A percentile compares a stretch with the other conserved stretches of the same genome.
These are phyloP conservation scores for Aethionema arabicum DNA, from an alignment of 345 rosid genomes.

Conservation along the genomic window DNA sequence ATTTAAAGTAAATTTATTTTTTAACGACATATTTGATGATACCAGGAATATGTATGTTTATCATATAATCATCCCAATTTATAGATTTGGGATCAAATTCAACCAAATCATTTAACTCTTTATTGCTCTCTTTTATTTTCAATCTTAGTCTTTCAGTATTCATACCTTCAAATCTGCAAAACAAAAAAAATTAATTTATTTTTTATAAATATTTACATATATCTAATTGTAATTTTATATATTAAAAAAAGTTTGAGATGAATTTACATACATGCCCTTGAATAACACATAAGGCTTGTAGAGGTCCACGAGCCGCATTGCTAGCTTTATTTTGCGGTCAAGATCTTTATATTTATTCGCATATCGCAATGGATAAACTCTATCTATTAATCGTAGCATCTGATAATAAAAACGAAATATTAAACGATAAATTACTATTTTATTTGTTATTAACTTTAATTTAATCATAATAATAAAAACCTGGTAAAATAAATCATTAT, in stretches of 20 bases:
- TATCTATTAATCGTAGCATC: conserved; percentile 20
- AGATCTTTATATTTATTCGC: conserved; percentile 23
- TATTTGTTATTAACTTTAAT: too few species aligned
- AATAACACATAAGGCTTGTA: conserved; percentile 83
- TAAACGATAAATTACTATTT: background rate
- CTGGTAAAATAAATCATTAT: too few species aligned
- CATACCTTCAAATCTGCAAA: conserved; percentile 60
- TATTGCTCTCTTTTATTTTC: conserved; percentile 35
- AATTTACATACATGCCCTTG: conserved; percentile 59
- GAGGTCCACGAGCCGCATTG: conserved; percentile 65
- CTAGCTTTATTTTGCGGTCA: conserved; percentile 40
- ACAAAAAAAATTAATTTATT: background rate
- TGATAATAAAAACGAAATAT: background rate
- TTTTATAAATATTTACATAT: background rate
- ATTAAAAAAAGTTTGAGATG: background rate
- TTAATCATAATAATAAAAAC: too few species aligned
- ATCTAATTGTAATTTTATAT: background rate
- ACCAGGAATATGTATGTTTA: conserved; percentile 61
- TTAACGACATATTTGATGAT: conserved; percentile 49
- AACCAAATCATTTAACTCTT: conserved; percentile 39
- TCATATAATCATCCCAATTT: conserved; percentile 65
- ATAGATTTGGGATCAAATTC: conserved; percentile 56
- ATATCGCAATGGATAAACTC: conserved; percentile 29
- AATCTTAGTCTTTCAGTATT: conserved; percentile 51
- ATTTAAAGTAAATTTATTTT: conserved; percentile 11